Evolutionary conservation across 768 basidiomycete species (phyloP), one percentile per base, ranked within the genome.

Genomic region (Boletus rufocinnamomeus): DNA sequence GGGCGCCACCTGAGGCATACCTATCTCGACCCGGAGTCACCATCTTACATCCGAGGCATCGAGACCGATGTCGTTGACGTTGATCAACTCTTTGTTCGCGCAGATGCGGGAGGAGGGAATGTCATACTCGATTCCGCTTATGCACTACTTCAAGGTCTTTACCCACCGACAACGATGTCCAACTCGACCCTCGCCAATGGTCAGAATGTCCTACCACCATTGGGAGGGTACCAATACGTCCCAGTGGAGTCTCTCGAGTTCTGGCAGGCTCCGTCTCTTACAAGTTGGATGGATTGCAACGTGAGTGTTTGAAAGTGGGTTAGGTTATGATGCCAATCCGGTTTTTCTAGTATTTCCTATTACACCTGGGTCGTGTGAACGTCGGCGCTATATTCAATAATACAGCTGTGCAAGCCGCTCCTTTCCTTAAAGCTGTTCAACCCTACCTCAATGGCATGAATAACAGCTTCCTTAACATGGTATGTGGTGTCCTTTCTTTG

Each of bases 141-240:
- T 59, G 91, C 92, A 16, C 76, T 93, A 40, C 80, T 92, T 43
- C 93, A 94, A 69, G 91, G 92, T 37, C 79, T 94, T 50, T 92
- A 88, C 79, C 92, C 92, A 14, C 89, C 91, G 6, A 88, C 81
- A 59, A 69, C 76, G 8, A 76, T 81, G 53, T 86, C 87, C 70
- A 83, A 79, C 63, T 86, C 86, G 57, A 80, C 78, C 13, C 84
- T 95, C 21, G 92, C 89, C 3, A 86, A 92, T 62, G 89, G 86
- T 56, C 81, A 85, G 27, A 80, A 70, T n/a, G 77, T 93, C 57
- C 75, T 82, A 16, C 83, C 87, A 0, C 91, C 93, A 23, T 79
- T 94, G n/a, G 84, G 85, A 21, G 90, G 90, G 1, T 94, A 93
- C 69, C 91, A 93, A 74, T 95, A 94, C 66, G 79, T 95, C 46